phyloP scores from a whole-genome alignment of 2,329 filamentous ascomycete genomes.

The Mycocentrospora acerina region DNA sequence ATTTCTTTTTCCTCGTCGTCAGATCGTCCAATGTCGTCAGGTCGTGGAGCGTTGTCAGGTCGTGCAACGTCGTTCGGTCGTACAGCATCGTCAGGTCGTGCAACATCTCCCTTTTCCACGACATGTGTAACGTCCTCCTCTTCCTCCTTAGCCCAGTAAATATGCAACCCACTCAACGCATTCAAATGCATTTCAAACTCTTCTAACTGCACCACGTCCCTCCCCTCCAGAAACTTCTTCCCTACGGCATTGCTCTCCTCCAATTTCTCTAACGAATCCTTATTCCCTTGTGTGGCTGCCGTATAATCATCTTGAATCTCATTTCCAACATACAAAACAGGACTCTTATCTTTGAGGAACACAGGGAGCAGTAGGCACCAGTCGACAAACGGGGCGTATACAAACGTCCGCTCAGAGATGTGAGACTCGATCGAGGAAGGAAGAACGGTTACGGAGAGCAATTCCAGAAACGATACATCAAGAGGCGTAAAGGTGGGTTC shows the following conservation, averaged over 20 bases:
- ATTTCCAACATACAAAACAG: slow-evolving; percentile 39
- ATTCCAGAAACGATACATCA: slow-evolving; percentile 30
- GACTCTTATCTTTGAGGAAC: slow-evolving; percentile 32
- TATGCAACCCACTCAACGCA: slow-evolving; percentile 36
- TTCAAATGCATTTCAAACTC: slow-evolving; percentile 34
- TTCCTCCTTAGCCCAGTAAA: slow-evolving; percentile 20
- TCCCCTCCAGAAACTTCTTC: slow-evolving; percentile 20
- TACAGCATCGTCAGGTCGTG: no score
- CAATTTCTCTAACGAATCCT: slow-evolving; percentile 22
- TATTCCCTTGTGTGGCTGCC: slow-evolving; percentile 23
- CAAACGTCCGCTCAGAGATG: slow-evolving; percentile 25
- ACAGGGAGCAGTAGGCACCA: slow-evolving; percentile 36
- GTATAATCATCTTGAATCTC: slow-evolving; percentile 36
- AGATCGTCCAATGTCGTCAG: no score
- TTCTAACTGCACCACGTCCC: slow-evolving; percentile 17
- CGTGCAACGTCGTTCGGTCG: no score
- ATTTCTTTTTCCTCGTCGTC: no score
- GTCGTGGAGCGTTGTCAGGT: no score
- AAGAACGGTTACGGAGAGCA: slow-evolving; percentile 22
- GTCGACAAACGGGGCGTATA: slow-evolving; percentile 42
- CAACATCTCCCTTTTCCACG: no score
- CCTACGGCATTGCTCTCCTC: slow-evolving; percentile 32
- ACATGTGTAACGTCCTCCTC: no score
- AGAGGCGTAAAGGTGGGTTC: slow-evolving; percentile 39
- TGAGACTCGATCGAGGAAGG: slow-evolving; percentile 15